Percentiles rank a stretch among this genome's conserved stretches.
Evolutionary conservation across 2,329 filamentous ascomycete genomes (phyloP).

Genomic region (Rosellinia necatrix): DNA sequence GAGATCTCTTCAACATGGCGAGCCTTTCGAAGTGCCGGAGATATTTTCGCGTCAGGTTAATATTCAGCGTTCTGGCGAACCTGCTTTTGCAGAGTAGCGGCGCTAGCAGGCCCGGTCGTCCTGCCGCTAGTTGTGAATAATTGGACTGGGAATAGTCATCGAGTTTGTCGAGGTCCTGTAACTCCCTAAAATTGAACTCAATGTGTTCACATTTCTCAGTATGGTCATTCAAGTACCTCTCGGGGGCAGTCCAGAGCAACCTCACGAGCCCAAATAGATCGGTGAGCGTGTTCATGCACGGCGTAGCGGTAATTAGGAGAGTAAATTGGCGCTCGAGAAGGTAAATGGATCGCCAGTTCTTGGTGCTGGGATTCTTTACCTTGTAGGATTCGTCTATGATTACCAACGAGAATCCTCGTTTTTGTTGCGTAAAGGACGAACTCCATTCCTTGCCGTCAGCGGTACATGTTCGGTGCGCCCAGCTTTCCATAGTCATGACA

Average conservation of each 20-base stretch:
- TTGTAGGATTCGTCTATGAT: conserved; percentile 40
- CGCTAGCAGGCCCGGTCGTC: conserved; percentile 29
- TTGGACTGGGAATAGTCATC: conserved; percentile 13
- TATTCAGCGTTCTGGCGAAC: conserved; percentile 13
- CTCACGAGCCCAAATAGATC: conserved; percentile 34
- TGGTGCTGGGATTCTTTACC: conserved; percentile 32
- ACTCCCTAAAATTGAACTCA: background rate
- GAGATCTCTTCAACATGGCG: conserved; percentile 37
- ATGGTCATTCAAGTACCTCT: conserved; percentile 22
- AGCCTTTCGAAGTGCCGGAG: conserved; percentile 36
- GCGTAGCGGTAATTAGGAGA: conserved; percentile 39
- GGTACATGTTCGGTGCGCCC: conserved; percentile 29
- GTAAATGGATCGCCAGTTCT: conserved; percentile 34
- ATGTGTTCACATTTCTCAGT: conserved; percentile 5
- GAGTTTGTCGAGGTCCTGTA: conserved; percentile 22
- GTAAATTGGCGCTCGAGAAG: conserved; percentile 35
- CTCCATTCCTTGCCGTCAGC: conserved; percentile 9
- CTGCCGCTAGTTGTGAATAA: conserved; percentile 30
- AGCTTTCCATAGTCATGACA: conserved; percentile 36
- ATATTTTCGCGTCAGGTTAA: conserved; percentile 29
- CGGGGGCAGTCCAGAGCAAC: conserved; percentile 32
- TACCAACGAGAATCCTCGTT: conserved; percentile 35
- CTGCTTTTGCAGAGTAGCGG: conserved; percentile 24
- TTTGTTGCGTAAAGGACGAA: conserved; percentile 28
- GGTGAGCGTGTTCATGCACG: conserved; percentile 34